A percentile compares a stretch with the other conserved stretches of the same genome.
Conservation (phyloP, 805 yeast genomes). For the Monosporozyma unispora region DNA sequence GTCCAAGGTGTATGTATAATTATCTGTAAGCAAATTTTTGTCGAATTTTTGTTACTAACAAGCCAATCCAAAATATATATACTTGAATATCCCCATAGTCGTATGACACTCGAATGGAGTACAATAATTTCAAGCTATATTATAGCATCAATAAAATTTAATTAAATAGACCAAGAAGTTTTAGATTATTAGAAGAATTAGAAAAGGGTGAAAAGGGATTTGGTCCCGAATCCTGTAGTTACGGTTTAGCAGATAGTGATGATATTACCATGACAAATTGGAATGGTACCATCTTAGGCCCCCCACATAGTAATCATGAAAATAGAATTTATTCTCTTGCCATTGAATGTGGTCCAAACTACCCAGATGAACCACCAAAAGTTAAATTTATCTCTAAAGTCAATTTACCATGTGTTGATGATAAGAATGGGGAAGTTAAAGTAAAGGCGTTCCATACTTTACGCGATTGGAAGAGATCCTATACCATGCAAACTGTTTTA, state of each 20-base stretch:
- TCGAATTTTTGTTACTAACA: background rate
- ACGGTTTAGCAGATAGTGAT: slow-evolving; percentile 82
- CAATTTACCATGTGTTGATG: slow-evolving; percentile 87
- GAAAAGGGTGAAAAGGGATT: slow-evolving; percentile 97
- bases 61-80: background rate
- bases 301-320: slow-evolving; percentile 86
- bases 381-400: slow-evolving; percentile 76
- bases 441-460: slow-evolving; percentile 53
- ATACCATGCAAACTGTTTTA: slow-evolving; percentile 87
- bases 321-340: slow-evolving; percentile 83
- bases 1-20: slow-evolving; percentile 13
- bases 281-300: slow-evolving; percentile 98
- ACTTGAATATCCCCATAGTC: background rate
- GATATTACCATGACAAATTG: slow-evolving; percentile 91
- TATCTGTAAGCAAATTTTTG: background rate
- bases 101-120: background rate
- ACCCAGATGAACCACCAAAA: slow-evolving; percentile 84
- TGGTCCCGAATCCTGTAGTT: slow-evolving; percentile 94
- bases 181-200: slow-evolving; percentile 87
- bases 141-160: background rate
- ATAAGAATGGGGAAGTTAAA: slow-evolving; percentile 46
- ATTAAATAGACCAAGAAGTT: slow-evolving; percentile 66
- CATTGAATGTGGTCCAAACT: slow-evolving; percentile 70
- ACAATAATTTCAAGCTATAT: background rate
- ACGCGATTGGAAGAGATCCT: slow-evolving; percentile 79